These are phyloP conservation scores for Zostera marina DNA, from an alignment of 116 monocot genomes.

Conservation along the genomic window DNA sequence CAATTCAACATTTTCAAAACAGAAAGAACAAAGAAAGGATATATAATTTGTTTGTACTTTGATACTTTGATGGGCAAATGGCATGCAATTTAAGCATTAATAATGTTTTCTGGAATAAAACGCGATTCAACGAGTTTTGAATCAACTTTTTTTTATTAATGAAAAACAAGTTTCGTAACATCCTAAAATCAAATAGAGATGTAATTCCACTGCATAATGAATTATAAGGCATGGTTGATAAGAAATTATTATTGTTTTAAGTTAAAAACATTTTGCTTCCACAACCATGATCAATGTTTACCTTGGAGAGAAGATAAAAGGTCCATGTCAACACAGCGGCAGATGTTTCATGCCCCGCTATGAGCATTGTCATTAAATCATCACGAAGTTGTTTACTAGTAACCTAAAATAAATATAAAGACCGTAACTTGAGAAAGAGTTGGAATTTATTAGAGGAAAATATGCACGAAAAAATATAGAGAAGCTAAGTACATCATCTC, in stretches of 20 bases:
- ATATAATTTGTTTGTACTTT: not conserved
- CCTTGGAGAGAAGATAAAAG: slow-evolving; percentile 93
- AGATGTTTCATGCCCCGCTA: slow-evolving; percentile 99
- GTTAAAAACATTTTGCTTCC: not conserved
- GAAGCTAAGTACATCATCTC: slow-evolving; percentile 59
- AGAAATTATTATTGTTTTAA: not conserved
- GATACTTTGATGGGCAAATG: not conserved
- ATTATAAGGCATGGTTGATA: not conserved
- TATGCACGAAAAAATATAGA: not conserved
- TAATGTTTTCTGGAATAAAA: too few species aligned
- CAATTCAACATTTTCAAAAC: not conserved
- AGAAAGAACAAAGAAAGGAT: too few species aligned
- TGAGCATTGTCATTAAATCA: slow-evolving; percentile 96
- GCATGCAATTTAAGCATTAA: too few species aligned
- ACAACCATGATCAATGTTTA: slow-evolving; percentile 8
- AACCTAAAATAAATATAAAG: slow-evolving; percentile 29
- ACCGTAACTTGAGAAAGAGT: not conserved
- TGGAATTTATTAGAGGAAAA: not conserved
- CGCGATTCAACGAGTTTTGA: too few species aligned
- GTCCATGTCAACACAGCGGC: slow-evolving; percentile 97
- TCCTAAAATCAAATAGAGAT: slow-evolving; percentile 2
- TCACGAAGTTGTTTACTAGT: slow-evolving; percentile 95
- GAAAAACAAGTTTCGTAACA: not conserved
- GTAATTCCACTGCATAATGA: not conserved
- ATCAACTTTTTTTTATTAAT: too few species aligned